These are phyloP conservation scores for Moricandia moricandioides DNA, from an alignment of 345 rosid genomes.

Conservation along the genomic window DNA sequence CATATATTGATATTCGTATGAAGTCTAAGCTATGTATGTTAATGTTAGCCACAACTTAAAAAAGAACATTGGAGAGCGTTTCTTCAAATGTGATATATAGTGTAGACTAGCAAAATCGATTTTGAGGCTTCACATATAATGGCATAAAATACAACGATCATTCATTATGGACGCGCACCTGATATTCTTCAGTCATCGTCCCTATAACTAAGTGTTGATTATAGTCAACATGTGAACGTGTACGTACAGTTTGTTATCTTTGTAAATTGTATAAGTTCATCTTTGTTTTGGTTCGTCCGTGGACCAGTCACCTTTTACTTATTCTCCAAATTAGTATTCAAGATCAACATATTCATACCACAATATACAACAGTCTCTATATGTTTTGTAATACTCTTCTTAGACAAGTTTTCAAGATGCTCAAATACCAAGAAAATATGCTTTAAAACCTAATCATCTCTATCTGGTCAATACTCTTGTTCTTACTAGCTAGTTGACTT, in stretches of 20 bases:
- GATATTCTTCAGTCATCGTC: neutral
- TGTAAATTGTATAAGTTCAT: neutral
- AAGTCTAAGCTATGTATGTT: neutral
- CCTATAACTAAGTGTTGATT: neutral
- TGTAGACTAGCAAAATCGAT: neutral
- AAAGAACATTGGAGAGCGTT: neutral
- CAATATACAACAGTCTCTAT: neutral
- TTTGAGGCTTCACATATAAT: neutral
- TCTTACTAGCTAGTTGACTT: slow-evolving; percentile 20
- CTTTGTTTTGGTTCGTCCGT: neutral
- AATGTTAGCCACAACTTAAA: neutral
- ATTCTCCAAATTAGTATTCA: neutral
- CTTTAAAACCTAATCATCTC: slow-evolving; percentile 10
- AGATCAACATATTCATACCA: slow-evolving; percentile 1
- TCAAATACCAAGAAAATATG: slow-evolving; percentile 11
- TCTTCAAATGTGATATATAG: neutral
- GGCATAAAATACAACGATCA: neutral
- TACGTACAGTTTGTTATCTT: neutral
- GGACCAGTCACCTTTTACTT: slow-evolving; percentile 12
- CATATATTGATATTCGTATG: neutral
- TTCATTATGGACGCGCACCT: neutral
- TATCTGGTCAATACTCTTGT: neutral
- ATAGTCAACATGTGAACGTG: neutral
- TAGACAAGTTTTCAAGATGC: neutral
- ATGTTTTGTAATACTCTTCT: neutral